phyloP scores from a whole-genome alignment of 306 rosid species.

The Citrullus amarus region DNA sequence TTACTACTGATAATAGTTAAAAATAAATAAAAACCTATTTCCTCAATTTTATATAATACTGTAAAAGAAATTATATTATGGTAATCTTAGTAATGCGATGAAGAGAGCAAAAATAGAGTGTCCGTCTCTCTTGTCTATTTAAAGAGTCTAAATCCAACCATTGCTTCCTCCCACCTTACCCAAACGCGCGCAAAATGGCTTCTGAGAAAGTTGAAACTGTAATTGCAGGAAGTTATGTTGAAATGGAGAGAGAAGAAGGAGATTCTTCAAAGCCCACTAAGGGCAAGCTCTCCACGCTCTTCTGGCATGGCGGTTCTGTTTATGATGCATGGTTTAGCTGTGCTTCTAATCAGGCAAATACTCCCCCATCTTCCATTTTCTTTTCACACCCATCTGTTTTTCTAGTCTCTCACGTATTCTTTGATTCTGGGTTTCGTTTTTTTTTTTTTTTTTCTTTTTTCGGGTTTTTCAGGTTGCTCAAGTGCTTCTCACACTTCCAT shows the following conservation, averaged over 20 bases:
- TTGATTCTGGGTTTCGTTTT: background rate
- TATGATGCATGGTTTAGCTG: slow-evolving; percentile 99
- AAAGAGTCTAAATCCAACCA: slow-evolving; percentile 21
- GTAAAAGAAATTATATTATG: background rate
- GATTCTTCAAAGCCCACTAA: slow-evolving; percentile 31
- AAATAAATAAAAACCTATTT: background rate
- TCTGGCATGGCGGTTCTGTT: slow-evolving; percentile 98
- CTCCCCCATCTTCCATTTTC: background rate
- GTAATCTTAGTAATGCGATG: background rate
- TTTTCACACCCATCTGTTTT: background rate
- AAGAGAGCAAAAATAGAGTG: background rate
- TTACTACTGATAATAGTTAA: background rate
- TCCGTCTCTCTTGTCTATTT: slow-evolving; percentile 23
- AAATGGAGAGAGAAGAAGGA: slow-evolving; percentile 79
- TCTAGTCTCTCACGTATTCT: background rate
- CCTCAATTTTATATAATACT: background rate
- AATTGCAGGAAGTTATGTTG: slow-evolving; percentile 79
- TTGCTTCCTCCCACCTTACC: slow-evolving; percentile 17
- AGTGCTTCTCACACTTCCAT: slow-evolving; percentile 91
- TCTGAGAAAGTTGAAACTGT: slow-evolving; percentile 97
- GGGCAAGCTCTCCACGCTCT: slow-evolving; percentile 45
- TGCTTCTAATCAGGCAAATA: slow-evolving; percentile 79
- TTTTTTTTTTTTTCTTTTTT: too few species aligned
- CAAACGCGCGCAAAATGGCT: slow-evolving; percentile 38
- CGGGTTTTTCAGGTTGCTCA: slow-evolving; percentile 63